These are phyloP conservation scores for Sporobolomyces pararoseus DNA, from an alignment of 768 basidiomycete species.

Conservation along the genomic window DNA sequence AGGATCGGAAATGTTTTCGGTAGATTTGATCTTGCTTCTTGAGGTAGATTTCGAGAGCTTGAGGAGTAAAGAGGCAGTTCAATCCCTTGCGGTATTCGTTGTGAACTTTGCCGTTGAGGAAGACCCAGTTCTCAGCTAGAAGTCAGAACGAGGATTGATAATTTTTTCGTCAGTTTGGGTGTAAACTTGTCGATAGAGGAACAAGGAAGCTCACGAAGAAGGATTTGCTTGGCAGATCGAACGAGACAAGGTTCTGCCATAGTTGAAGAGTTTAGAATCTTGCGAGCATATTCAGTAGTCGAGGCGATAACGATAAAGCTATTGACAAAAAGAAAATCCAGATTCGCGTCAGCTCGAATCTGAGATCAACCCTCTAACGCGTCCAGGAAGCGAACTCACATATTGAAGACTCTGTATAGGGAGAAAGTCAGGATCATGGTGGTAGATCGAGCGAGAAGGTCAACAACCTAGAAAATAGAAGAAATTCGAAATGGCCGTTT, in stretches of 20 bases:
- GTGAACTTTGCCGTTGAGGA: conserved; percentile 87
- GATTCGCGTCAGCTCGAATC: not conserved
- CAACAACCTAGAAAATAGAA: not conserved
- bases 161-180: too few species aligned
- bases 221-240: conserved; percentile 78
- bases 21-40: conserved; percentile 76
- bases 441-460: too few species aligned
- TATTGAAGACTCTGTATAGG: conserved; percentile 77
- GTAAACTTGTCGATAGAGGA: too few species aligned
- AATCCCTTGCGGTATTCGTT: conserved; percentile 88
- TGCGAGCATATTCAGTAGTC: conserved; percentile 84
- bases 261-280: conserved; percentile 88
- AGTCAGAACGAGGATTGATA: not conserved
- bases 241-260: conserved; percentile 94
- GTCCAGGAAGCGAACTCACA: conserved; percentile 56
- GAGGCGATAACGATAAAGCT: conserved; percentile 99
- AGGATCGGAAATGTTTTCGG: conserved; percentile 67
- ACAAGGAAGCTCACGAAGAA: conserved; percentile 54
- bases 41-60: conserved; percentile 82
- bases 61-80: conserved; percentile 87
- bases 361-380: not conserved
- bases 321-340: not conserved
- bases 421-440: not conserved
- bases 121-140: conserved; percentile 60
- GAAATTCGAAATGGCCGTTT: too few species aligned